Evolutionary conservation across 305 asterid genomes (phyloP), one percentile per base, ranked within the genome.

Genomic region (Rubia balearica): DNA sequence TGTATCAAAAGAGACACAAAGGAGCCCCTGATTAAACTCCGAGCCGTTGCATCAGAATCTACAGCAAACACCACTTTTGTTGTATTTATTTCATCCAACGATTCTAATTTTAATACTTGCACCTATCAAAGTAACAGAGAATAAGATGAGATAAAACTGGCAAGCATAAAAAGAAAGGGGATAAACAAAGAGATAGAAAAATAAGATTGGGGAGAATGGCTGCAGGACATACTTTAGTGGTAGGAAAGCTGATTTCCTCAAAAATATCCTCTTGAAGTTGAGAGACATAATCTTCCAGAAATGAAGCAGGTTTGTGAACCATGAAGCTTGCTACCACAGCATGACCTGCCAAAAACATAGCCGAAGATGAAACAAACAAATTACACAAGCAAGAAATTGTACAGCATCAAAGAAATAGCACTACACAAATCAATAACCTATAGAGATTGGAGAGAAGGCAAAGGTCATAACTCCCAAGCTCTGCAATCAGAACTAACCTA

Each of bases 251-350:
- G 77, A 92, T 85, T 85, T 85, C 96, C 43, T 82, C 91, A 84
- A 87, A 90, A 82, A 92, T 90, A 80, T 85, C 89, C 51, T 75
- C 85, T 78, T 81, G 83, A 41, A 92, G 98, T 74, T 65, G 91
- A 76, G 79, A 49, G 73, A 70, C 85, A 70, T 86, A 72, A 74
- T 86, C 87, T 73, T 89, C 74, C 78, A 92, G 82, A 75, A 81
- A 83, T n/a, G 95, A 85, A 72, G 78, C 84, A 51, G 96, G 83
- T 74, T 82, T 87, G 61, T 79, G 78, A 79, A 90, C 81, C 87
- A 78, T 80, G 80, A 92, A 92, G 78, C 96, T 89, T 67, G 97
- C 98, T 53, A 88, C 98, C 61, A 93, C 83, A 75, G 89, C 88
- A 85, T 83, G 88, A 83, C 96, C 98, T 93, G 87, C 71, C 75